Conservation (phyloP, 306 rosid species). For the Clitoria ternatea region DNA sequence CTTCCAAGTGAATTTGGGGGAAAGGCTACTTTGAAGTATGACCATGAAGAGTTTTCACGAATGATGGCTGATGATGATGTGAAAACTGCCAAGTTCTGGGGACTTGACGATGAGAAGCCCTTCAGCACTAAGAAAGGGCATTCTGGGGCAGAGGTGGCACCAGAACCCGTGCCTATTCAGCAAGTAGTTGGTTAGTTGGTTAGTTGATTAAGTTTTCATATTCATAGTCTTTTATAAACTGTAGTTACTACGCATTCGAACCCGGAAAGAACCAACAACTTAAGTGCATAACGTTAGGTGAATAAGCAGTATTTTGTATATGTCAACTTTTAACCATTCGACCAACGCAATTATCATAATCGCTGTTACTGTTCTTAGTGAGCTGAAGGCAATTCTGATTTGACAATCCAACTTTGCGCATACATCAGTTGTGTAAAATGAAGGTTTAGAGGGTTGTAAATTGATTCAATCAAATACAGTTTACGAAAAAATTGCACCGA, state of each 20-base stretch:
- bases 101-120: constrained; percentile 48
- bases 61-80: constrained; percentile 74
- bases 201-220: constrained; percentile 20
- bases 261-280: background rate
- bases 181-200: background rate
- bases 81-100: constrained; percentile 87
- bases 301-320: background rate
- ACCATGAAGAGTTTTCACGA: constrained; percentile 76
- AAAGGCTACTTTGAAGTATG: constrained; percentile 63
- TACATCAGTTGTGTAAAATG: background rate
- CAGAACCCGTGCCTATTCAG: constrained; percentile 28
- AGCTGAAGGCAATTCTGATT: background rate
- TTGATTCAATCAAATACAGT: background rate
- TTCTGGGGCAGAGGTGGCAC: constrained; percentile 44
- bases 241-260: background rate
- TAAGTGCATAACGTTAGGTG: constrained; percentile 1
- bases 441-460: background rate
- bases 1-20: constrained; percentile 90
- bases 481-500: background rate
- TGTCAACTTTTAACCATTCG: background rate
- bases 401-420: background rate
- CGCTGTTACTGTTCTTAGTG: background rate
- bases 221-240: background rate
- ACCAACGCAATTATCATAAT: background rate
- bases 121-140: constrained; percentile 35